These are phyloP conservation scores for maize (Zea mays) DNA, from an alignment of 176 grass and related monocot genomes.

Conservation along the genomic window DNA sequence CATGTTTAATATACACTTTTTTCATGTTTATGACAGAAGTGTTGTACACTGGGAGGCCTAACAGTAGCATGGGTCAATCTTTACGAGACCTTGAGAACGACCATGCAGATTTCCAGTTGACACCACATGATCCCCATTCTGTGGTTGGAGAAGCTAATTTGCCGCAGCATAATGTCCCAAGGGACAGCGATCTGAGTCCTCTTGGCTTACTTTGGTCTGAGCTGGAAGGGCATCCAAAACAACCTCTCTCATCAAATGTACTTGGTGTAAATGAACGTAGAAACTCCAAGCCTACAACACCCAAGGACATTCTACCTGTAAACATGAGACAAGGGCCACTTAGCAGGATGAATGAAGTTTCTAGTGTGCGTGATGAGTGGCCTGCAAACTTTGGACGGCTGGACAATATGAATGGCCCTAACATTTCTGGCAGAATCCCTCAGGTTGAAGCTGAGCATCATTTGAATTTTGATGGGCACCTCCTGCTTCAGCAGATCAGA, in stretches of 20 bases:
- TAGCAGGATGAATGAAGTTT: slow-evolving; percentile 49
- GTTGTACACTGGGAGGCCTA: slow-evolving; percentile 65
- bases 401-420: slow-evolving; percentile 53
- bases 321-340: slow-evolving; percentile 48
- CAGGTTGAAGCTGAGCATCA: slow-evolving; percentile 65
- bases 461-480: slow-evolving; percentile 72
- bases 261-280: slow-evolving; percentile 45
- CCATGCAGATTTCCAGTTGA: slow-evolving; percentile 47
- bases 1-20: slow-evolving; percentile 26
- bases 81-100: slow-evolving; percentile 43
- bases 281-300: slow-evolving; percentile 44
- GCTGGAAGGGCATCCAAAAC: slow-evolving; percentile 81
- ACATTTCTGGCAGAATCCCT: slow-evolving; percentile 46
- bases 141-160: slow-evolving; percentile 52
- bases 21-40: slow-evolving; percentile 65
- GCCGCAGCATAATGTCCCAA: slow-evolving; percentile 39
- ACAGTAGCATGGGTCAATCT: slow-evolving; percentile 58
- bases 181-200: slow-evolving; percentile 74
- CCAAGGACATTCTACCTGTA: slow-evolving; percentile 58
- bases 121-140: slow-evolving; percentile 37
- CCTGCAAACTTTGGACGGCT: slow-evolving; percentile 51
- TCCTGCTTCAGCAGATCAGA: slow-evolving; percentile 65
- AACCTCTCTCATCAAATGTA: slow-evolving; percentile 84
- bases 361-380: slow-evolving; percentile 46
- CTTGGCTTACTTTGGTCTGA: slow-evolving; percentile 97